Evolutionary conservation across 2,329 filamentous ascomycete species (phyloP).

Genomic region (Aaosphaeria arxii): DNA sequence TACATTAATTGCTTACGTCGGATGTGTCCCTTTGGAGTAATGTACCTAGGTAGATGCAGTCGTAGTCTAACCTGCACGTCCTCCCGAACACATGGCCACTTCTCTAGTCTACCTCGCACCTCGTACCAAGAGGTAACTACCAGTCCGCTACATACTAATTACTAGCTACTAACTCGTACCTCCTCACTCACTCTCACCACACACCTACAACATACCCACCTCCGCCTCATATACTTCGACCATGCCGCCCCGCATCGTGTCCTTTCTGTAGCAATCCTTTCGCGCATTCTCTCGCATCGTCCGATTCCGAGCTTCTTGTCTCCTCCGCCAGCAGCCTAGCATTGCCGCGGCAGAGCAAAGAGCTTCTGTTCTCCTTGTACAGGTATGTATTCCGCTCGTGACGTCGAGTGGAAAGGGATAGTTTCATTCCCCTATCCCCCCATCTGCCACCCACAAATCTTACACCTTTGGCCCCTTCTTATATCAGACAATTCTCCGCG

Average conservation of each 20-base stretch:
- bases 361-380: conserved; percentile 27
- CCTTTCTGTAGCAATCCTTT: conserved; percentile 17
- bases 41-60: too few species aligned
- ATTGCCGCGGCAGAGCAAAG: neutral
- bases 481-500: neutral
- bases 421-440: conserved; percentile 4
- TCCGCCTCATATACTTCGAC: neutral
- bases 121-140: too few species aligned
- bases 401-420: conserved; percentile 20
- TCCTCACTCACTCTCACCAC: too few species aligned
- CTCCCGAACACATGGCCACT: conserved; percentile 27
- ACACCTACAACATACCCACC: neutral
- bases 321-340: conserved; percentile 1
- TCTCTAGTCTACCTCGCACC: conserved; percentile 2
- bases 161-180: too few species aligned
- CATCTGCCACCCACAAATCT: neutral
- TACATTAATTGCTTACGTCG: too few species aligned
- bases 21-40: too few species aligned
- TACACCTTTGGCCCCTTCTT: neutral
- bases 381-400: conserved; percentile 23
- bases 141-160: too few species aligned
- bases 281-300: conserved; percentile 9
- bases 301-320: conserved; percentile 6
- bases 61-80: too few species aligned
- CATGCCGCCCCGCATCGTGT: conserved; percentile 15